A percentile compares a stretch with the other conserved stretches of the same genome.
These are phyloP conservation scores for Torulaspora franciscae DNA, from an alignment of 805 yeast species.

Conservation along the genomic window DNA sequence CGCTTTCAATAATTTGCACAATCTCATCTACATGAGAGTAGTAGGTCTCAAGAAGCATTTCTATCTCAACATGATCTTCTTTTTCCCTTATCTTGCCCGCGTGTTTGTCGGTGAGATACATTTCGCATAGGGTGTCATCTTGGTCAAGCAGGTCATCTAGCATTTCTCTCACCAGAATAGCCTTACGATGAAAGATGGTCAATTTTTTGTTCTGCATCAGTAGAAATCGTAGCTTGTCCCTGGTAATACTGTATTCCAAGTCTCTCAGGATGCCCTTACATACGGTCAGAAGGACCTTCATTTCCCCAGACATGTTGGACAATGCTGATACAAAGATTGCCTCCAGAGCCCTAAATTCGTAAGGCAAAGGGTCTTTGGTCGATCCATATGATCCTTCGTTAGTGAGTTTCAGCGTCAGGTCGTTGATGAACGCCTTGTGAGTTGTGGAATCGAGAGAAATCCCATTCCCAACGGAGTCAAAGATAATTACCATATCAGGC, in stretches of 20 bases:
- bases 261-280: constrained; percentile 69
- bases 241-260: constrained; percentile 75
- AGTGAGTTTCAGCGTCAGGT: constrained; percentile 22
- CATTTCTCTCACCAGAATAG: constrained; percentile 72
- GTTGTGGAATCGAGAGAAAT: constrained; percentile 28
- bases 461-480: constrained; percentile 45
- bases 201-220: constrained; percentile 81
- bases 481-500: constrained; percentile 65
- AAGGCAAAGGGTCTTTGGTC: constrained; percentile 50
- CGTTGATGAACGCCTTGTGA: constrained; percentile 26
- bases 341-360: constrained; percentile 88
- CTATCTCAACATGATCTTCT: constrained; percentile 81
- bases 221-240: constrained; percentile 70
- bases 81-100: constrained; percentile 44
- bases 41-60: constrained; percentile 83
- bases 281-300: constrained; percentile 76
- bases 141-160: constrained; percentile 80
- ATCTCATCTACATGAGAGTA: constrained; percentile 89
- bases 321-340: constrained; percentile 78
- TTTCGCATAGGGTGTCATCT: constrained; percentile 79
- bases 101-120: constrained; percentile 66
- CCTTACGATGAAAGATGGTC: constrained; percentile 78
- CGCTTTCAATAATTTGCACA: constrained; percentile 79
- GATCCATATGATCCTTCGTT: constrained; percentile 22
- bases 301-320: constrained; percentile 73